Evolutionary conservation across 2,329 filamentous ascomycete genomes (phyloP).

Genomic region (Neonectria hederae): DNA sequence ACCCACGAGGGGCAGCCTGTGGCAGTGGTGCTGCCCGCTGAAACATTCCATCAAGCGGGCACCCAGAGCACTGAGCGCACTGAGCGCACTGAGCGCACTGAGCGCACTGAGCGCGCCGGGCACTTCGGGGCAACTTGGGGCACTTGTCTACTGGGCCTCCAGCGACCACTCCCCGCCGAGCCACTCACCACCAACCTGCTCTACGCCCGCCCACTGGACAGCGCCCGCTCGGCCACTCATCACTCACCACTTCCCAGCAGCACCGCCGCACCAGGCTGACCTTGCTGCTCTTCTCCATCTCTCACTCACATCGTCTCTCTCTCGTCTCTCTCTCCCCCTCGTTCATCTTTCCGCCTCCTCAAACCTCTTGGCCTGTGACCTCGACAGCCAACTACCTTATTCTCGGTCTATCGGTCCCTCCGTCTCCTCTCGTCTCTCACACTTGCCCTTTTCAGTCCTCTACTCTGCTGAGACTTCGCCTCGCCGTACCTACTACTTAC

Average conservation of each 20-base stretch:
- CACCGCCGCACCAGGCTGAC: constrained; percentile 38
- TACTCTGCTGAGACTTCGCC: background rate
- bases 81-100: constrained; percentile 7
- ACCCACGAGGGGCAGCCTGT: constrained; percentile 21
- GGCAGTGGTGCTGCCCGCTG: background rate
- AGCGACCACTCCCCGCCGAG: constrained; percentile 28
- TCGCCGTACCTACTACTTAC: background rate
- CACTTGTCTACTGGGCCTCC: constrained; percentile 2
- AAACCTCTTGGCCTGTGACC: constrained; percentile 7
- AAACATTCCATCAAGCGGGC: background rate
- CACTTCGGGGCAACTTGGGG: background rate
- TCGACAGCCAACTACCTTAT: background rate
- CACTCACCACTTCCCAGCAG: constrained; percentile 19
- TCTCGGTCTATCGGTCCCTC: background rate
- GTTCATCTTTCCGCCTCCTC: constrained; percentile 35
- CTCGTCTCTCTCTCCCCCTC: constrained; percentile 31
- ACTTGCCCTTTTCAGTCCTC: constrained; percentile 4
- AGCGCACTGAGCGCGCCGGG: constrained; percentile 5
- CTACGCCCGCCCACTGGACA: constrained; percentile 35
- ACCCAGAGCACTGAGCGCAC: background rate
- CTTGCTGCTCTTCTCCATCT: constrained; percentile 19
- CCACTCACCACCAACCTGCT: constrained; percentile 36
- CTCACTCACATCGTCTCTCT: background rate
- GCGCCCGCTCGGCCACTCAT: constrained; percentile 25
- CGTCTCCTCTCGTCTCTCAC: constrained; percentile 22